Evolutionary conservation across 345 rosid species (phyloP).

Genomic region (Ricinus communis): DNA sequence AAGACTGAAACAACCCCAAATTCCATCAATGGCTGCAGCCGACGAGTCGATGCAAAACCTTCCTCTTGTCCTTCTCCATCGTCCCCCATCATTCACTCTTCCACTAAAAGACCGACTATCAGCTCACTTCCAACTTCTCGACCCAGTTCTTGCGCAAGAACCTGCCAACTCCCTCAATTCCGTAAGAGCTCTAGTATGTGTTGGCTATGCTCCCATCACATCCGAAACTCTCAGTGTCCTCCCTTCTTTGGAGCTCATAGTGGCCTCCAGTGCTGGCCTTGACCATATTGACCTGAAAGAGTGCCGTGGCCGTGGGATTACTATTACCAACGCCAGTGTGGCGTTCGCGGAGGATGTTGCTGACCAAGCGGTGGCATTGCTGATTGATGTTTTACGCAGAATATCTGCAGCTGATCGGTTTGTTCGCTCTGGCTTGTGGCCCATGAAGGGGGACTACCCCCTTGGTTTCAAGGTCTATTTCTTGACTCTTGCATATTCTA

Average conservation of each 20-base stretch:
- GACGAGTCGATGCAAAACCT: too few species aligned
- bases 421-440: conserved; percentile 16
- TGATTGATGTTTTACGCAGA: conserved; percentile 22
- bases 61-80: conserved; percentile 4
- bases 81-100: neutral
- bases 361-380: conserved; percentile 14
- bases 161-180: conserved; percentile 1
- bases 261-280: conserved; percentile 18
- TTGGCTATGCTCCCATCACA: neutral
- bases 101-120: neutral
- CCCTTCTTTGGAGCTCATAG: conserved; percentile 21
- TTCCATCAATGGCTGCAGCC: too few species aligned
- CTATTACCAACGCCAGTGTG: conserved; percentile 15
- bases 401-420: conserved; percentile 18
- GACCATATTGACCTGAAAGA: conserved; percentile 17
- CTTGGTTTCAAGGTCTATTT: conserved; percentile 22
- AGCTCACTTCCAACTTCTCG: conserved; percentile 17
- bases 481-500: neutral
- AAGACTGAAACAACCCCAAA: neutral
- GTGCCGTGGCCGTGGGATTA: conserved; percentile 19
- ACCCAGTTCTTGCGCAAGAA: conserved; percentile 5
- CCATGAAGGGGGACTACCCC: conserved; percentile 9
- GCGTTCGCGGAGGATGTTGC: conserved; percentile 19
- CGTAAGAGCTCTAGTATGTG: conserved; percentile 12
- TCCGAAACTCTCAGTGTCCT: conserved; percentile 11